phyloP scores from a whole-genome alignment of 305 asterid species.

The Solanum hybrid region DNA sequence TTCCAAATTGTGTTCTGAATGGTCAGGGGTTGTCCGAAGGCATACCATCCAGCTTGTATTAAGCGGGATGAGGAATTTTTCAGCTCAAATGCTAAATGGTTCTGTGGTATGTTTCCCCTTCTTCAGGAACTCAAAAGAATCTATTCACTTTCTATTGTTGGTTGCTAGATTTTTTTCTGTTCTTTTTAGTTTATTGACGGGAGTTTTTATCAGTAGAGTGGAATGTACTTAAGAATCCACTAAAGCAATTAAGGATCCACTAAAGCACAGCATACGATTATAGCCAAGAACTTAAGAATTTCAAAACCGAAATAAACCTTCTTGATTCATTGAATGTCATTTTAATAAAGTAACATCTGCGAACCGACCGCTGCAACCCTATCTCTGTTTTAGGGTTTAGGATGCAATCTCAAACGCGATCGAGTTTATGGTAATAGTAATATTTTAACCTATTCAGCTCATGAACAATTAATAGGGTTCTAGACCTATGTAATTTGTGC shows the following conservation, averaged over 20 bases:
- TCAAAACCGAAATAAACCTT: background rate
- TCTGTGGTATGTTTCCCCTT: constrained; percentile 36
- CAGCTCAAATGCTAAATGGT: constrained; percentile 57
- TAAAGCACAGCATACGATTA: background rate
- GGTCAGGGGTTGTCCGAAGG: constrained; percentile 80
- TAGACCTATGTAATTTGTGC: background rate
- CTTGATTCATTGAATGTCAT: background rate
- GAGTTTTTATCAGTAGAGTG: background rate
- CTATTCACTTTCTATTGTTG: background rate
- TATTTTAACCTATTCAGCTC: background rate
- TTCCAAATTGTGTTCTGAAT: constrained; percentile 10
- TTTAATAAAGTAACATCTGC: background rate
- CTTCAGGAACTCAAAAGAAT: background rate
- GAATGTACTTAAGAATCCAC: background rate
- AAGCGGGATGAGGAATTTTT: constrained; percentile 73
- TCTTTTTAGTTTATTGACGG: background rate
- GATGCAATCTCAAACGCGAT: background rate
- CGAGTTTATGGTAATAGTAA: background rate
- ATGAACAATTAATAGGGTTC: background rate
- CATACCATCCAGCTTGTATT: constrained; percentile 71
- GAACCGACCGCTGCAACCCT: background rate
- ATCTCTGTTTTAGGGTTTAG: background rate
- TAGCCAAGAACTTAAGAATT: background rate
- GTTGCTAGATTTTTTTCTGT: background rate
- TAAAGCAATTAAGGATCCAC: background rate